Conservation (phyloP, 2,329 filamentous ascomycete genomes). For the Xylogone sp. region DNA sequence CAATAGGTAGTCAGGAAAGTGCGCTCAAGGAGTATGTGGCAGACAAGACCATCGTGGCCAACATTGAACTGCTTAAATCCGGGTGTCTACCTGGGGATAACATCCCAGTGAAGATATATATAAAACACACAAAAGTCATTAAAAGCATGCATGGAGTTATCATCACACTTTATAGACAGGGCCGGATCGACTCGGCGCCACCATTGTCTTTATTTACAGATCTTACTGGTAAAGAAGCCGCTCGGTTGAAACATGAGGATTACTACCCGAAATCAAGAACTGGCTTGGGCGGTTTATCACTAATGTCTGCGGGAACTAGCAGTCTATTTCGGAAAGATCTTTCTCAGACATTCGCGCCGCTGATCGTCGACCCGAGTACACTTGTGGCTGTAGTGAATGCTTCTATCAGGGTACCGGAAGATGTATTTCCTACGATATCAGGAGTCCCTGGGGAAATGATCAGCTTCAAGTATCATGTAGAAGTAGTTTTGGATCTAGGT, state of each 20-base stretch:
- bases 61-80: slow-evolving; percentile 75
- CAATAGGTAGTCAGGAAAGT: slow-evolving; percentile 44
- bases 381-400: slow-evolving; percentile 78
- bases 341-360: slow-evolving; percentile 79
- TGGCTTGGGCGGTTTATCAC: slow-evolving; percentile 78
- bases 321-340: slow-evolving; percentile 96
- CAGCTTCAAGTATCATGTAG: slow-evolving; percentile 88
- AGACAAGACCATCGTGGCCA: slow-evolving; percentile 80
- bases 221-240: slow-evolving; percentile 57
- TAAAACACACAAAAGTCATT: slow-evolving; percentile 85
- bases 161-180: slow-evolving; percentile 86
- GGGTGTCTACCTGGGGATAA: slow-evolving; percentile 84
- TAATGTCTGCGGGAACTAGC: slow-evolving; percentile 81
- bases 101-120: slow-evolving; percentile 72
- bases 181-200: slow-evolving; percentile 77
- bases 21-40: slow-evolving; percentile 50
- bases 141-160: slow-evolving; percentile 92
- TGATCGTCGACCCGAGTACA: slow-evolving; percentile 80
- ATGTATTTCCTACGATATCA: slow-evolving; percentile 87
- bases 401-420: slow-evolving; percentile 81
- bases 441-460: slow-evolving; percentile 92
- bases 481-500: slow-evolving; percentile 88
- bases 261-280: slow-evolving; percentile 85
- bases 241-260: slow-evolving; percentile 66
- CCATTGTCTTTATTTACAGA: slow-evolving; percentile 44